Percentiles rank a stretch among this genome's conserved stretches.
phyloP scores from a whole-genome alignment of 257 asterid genomes.

The Forsythia suspensa region DNA sequence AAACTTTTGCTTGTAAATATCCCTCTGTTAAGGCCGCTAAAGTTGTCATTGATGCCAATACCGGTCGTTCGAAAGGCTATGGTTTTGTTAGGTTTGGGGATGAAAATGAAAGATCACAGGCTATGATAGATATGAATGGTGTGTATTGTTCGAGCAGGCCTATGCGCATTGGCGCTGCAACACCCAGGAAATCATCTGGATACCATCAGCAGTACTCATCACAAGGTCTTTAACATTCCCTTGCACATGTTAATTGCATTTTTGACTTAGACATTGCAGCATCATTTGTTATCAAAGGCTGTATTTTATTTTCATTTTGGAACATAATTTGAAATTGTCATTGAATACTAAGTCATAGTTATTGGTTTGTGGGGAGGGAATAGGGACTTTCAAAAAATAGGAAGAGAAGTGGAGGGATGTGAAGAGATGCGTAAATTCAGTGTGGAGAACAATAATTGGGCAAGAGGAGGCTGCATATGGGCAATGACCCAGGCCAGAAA shows the following conservation, averaged over 20 bases:
- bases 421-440: no score
- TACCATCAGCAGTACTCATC: constrained; percentile 71
- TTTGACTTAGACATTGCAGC: neutral
- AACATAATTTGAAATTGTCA: no score
- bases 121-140: constrained; percentile 89
- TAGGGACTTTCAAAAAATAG: no score
- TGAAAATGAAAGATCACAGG: constrained; percentile 77
- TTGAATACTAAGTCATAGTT: no score
- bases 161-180: constrained; percentile 93
- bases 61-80: constrained; percentile 93
- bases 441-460: no score
- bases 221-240: constrained; percentile 48
- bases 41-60: constrained; percentile 81
- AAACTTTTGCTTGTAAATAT: constrained; percentile 65
- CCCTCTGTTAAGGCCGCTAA: constrained; percentile 91
- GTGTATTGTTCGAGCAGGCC: constrained; percentile 80
- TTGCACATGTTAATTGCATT: neutral
- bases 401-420: no score
- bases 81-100: constrained; percentile 97
- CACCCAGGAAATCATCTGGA: constrained; percentile 79
- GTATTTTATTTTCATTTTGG: no score
- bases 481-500: no score
- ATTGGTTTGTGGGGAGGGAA: no score
- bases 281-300: no score
- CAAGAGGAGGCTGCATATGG: no score